A percentile compares a stretch with the other conserved stretches of the same genome.
These are phyloP conservation scores for Sugiyamaella paludigena DNA, from an alignment of 1,139 yeast species.

Conservation along the genomic window DNA sequence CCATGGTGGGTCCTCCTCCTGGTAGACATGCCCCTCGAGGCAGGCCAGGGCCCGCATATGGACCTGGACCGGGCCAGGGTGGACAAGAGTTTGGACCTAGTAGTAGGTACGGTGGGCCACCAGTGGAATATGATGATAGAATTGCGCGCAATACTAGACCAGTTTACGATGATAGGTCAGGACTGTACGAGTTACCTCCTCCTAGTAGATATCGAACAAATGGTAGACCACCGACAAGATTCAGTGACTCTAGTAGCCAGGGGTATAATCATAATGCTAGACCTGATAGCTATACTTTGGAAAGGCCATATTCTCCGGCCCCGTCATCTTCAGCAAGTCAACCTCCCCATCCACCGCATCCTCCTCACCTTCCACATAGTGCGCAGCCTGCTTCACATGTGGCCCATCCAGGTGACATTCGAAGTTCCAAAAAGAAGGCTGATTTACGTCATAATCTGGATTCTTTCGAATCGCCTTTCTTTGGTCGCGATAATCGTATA, in stretches of 20 bases:
- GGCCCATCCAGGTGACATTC: conserved; percentile 8
- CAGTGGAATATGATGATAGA: neutral
- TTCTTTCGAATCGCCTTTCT: conserved; percentile 24
- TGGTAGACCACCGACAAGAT: neutral
- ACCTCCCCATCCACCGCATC: conserved; percentile 15
- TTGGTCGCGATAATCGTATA: conserved; percentile 20
- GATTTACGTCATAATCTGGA: conserved; percentile 22
- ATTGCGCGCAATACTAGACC: neutral
- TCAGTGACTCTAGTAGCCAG: conserved; percentile 10
- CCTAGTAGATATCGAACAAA: neutral
- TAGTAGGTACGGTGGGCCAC: conserved; percentile 4
- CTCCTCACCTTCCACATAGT: conserved; percentile 8
- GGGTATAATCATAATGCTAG: no score
- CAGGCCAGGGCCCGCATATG: neutral
- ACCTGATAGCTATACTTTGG: conserved; percentile 9
- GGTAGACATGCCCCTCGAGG: neutral
- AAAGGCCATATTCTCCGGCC: conserved; percentile 16
- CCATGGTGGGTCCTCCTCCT: neutral
- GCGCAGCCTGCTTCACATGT: conserved; percentile 1
- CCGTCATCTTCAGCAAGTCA: conserved; percentile 18
- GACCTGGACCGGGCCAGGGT: neutral
- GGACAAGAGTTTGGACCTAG: neutral
- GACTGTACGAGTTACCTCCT: conserved; percentile 4
- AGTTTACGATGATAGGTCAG: neutral
- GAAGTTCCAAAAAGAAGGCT: conserved; percentile 8